Evolutionary conservation across 2,329 filamentous ascomycete species (phyloP).

Genomic region (Pseudogymnoascus sp.): DNA sequence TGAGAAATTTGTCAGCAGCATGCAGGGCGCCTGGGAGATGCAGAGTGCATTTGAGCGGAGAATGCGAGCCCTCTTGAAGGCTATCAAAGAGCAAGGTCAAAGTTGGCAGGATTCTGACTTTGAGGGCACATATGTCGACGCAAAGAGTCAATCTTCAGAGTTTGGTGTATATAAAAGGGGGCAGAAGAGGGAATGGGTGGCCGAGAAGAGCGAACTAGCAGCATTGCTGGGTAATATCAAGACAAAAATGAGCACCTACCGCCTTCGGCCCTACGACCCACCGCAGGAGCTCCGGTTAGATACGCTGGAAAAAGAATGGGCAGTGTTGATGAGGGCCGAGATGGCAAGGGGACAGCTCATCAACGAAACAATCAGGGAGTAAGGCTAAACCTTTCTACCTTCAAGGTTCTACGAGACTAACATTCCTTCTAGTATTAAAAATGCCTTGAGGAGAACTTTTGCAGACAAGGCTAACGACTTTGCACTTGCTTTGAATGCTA

Average conservation of each 20-base stretch:
- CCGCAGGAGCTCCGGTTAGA: constrained; percentile 76
- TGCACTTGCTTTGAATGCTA: constrained; percentile 85
- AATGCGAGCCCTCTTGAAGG: constrained; percentile 71
- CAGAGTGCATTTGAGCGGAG: constrained; percentile 89
- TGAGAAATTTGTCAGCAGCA: constrained; percentile 97
- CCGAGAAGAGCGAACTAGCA: constrained; percentile 91
- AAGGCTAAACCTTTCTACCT: constrained; percentile 28
- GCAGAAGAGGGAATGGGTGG: constrained; percentile 90
- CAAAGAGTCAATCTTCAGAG: constrained; percentile 72
- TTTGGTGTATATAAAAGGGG: constrained; percentile 88
- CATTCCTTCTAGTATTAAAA: constrained; percentile 64
- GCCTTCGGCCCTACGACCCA: constrained; percentile 82
- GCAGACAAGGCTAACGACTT: constrained; percentile 99
- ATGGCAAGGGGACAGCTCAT: constrained; percentile 85
- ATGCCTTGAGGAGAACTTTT: constrained; percentile 81
- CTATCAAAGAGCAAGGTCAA: constrained; percentile 64
- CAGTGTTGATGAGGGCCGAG: constrained; percentile 68
- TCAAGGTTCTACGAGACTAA: constrained; percentile 24
- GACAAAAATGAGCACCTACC: constrained; percentile 93
- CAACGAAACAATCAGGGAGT: constrained; percentile 96
- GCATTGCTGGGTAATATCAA: constrained; percentile 96
- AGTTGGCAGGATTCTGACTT: constrained; percentile 74
- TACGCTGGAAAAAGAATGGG: constrained; percentile 75
- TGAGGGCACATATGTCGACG: constrained; percentile 84
- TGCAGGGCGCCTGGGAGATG: constrained; percentile 99